Conservation (phyloP, 106 monocot species). For the Dendrobium chrysotoxum region DNA sequence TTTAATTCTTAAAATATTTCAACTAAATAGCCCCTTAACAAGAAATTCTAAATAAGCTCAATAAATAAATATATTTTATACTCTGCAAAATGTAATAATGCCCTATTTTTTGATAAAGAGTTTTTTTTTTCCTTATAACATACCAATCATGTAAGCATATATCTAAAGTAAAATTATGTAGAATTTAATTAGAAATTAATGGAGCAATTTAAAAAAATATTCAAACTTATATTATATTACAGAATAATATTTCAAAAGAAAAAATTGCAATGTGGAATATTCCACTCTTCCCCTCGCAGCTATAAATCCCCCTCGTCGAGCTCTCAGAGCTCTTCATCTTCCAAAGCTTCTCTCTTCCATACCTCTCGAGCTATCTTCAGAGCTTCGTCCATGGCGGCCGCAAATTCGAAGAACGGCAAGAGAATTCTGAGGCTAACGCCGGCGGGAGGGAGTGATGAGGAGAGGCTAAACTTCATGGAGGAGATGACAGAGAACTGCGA, state of each 20-base stretch:
- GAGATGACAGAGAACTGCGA: conserved; percentile 48
- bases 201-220: too few species aligned
- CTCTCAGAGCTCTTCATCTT: background rate
- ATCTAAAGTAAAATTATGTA: too few species aligned
- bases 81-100: too few species aligned
- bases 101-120: too few species aligned
- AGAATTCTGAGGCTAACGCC: background rate
- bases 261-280: background rate
- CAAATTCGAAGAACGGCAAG: background rate
- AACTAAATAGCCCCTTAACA: too few species aligned
- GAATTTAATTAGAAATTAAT: too few species aligned
- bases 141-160: too few species aligned
- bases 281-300: background rate
- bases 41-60: too few species aligned
- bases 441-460: conserved; percentile 34
- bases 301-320: background rate
- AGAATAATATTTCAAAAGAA: background rate
- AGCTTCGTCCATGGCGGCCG: background rate
- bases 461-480: conserved; percentile 53
- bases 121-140: too few species aligned
- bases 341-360: background rate
- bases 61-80: too few species aligned
- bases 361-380: background rate
- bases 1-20: too few species aligned
- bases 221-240: background rate